Conservation (phyloP, 257 asterid genomes). For the Solanum paucissectum region DNA sequence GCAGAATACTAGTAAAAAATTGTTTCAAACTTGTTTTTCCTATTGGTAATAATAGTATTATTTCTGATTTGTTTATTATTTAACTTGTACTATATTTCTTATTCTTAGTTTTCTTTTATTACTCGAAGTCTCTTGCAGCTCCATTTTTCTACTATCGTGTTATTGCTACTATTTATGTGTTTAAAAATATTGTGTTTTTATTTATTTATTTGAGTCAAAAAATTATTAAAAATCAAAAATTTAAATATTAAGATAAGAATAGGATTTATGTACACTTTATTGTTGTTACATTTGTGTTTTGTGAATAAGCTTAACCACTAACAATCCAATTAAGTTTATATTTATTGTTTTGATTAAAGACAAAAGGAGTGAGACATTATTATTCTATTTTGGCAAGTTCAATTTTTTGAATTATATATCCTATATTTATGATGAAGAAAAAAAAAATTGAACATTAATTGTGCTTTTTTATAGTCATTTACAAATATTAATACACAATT, state of each 20-base stretch:
- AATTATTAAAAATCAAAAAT: not conserved
- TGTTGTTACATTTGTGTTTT: not conserved
- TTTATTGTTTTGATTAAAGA: not conserved
- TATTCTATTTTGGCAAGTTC: not conserved
- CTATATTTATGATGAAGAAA: not conserved
- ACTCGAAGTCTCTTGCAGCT: too few relatives aligned
- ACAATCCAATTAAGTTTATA: not conserved
- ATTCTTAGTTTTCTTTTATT: too few relatives aligned
- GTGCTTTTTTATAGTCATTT: not conserved
- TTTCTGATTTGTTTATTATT: too few relatives aligned
- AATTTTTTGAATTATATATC: not conserved
- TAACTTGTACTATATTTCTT: not conserved
- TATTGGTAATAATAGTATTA: not conserved
- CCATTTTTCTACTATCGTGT: too few relatives aligned
- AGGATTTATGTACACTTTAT: too few relatives aligned
- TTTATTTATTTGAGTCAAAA: too few relatives aligned
- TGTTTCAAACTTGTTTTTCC: not conserved
- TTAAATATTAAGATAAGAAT: rapidly evolving
- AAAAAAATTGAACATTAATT: not conserved
- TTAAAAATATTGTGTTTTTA: too few relatives aligned
- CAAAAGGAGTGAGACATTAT: not conserved
- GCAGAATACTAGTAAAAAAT: too few relatives aligned
- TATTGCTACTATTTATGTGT: too few relatives aligned
- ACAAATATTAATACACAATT: not conserved
- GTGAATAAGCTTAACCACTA: not conserved